Percentiles rank a stretch among this genome's conserved stretches.
These are phyloP conservation scores for Combretum micranthum DNA, from an alignment of 345 rosid genomes.

Conservation along the genomic window DNA sequence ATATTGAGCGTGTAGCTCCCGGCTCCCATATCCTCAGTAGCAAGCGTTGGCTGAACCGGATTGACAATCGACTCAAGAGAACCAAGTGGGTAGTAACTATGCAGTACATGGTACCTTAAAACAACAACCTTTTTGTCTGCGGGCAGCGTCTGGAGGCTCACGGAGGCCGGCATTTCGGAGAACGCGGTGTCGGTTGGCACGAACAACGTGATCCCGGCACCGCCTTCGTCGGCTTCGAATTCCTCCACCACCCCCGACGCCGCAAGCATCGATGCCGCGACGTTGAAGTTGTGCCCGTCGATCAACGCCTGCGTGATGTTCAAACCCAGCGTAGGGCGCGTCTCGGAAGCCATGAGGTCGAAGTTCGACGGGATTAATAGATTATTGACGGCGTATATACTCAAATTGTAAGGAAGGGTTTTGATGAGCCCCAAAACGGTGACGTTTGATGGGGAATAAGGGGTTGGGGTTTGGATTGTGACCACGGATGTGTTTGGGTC, in stretches of 20 bases:
- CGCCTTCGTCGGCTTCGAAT: conserved; percentile 72
- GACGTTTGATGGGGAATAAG: conserved; percentile 44
- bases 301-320: conserved; percentile 69
- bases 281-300: conserved; percentile 78
- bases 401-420: conserved; percentile 54
- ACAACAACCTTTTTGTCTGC: conserved; percentile 69
- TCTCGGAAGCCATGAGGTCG: conserved; percentile 67
- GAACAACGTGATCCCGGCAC: conserved; percentile 86
- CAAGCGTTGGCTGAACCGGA: conserved; percentile 87
- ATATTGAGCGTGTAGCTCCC: conserved; percentile 79
- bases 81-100: conserved; percentile 88
- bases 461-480: conserved; percentile 41
- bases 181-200: conserved; percentile 79
- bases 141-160: conserved; percentile 59
- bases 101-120: conserved; percentile 74
- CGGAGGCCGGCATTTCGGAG: conserved; percentile 56
- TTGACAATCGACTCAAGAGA: conserved; percentile 82
- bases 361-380: conserved; percentile 60
- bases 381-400: conserved; percentile 56
- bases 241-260: conserved; percentile 76
- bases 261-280: conserved; percentile 70
- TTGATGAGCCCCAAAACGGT: conserved; percentile 49
- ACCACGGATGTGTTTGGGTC: conserved; percentile 37
- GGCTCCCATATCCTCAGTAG: conserved; percentile 74
- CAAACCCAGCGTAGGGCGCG: conserved; percentile 49